Base-by-base conservation (phyloP, 1,284 basidiomycete species). In the Sporisorium sorghi region DNA sequence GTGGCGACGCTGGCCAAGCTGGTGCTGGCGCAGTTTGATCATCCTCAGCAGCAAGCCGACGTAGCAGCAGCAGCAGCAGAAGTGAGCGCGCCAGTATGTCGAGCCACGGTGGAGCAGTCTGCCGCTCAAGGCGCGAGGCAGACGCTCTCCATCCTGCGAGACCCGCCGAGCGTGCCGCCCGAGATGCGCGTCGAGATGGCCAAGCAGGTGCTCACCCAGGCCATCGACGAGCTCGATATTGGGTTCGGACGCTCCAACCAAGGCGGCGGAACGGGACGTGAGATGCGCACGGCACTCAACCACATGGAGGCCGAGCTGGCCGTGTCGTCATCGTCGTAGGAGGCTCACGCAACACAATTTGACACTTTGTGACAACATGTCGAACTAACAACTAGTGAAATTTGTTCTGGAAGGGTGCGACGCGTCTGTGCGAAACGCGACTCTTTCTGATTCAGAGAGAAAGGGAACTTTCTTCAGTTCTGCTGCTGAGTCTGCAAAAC, bases 1-100 rank as follows among this genome's bases (percentile, higher is more conserved):
- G 86, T 91, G 7, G 90, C 91, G 2, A 93, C 94, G 80, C 86
- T 93, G 17, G 93, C 92, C 0, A 94, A 93, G 83, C 85, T 94
- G 3, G 87, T 94, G 7, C 88, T 89, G 0, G 90, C 92, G 0
- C 92, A 93, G 77, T 90, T 92, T 80, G 17, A 68, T 28, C 47
- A 69, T 21, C 48, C 58, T 9, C 58, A 58, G 1, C 59, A 49
- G 15, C 58, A 32, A 35, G 33, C 35, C 6, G 24, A n/a, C 21
- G 43, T 33, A 2, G 39, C 4, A 12, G 28, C 14, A 10, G n/a
- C 14, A 48, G 28, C n/a, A 23, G 46, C 30, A 10, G 26, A 6
- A 9, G 12, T 43, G 9, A 57, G 23, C 28, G 53, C 48, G 7
- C 24, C 57, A 24, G 67, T 70, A 0, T 64, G 57, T 19, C 57